Evolutionary conservation across 1,139 yeast genomes (phyloP).

Genomic region (Pichia sp.): DNA sequence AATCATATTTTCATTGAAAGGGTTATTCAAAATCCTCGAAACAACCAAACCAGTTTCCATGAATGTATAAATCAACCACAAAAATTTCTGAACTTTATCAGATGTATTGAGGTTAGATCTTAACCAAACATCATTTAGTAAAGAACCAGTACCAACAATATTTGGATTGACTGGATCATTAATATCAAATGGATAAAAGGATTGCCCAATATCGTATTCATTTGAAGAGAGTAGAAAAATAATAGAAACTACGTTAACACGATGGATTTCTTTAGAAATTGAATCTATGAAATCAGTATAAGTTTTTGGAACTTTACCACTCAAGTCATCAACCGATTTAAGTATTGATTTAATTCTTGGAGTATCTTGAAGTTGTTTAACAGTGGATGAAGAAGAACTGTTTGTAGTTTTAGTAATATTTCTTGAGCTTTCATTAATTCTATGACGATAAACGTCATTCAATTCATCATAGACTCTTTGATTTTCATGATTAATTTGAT

Average conservation of each 20-base stretch:
- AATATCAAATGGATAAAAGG: slow-evolving; percentile 21
- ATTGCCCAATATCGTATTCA: slow-evolving; percentile 32
- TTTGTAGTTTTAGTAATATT: slow-evolving; percentile 18
- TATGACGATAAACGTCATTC: neutral
- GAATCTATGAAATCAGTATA: slow-evolving; percentile 21
- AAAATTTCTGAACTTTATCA: slow-evolving; percentile 62
- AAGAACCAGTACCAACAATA: slow-evolving; percentile 24
- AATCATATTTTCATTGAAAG: slow-evolving; percentile 38
- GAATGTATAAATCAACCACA: slow-evolving; percentile 81
- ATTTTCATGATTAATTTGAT: slow-evolving; percentile 17
- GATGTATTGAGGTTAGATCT: slow-evolving; percentile 40
- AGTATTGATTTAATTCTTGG: slow-evolving; percentile 86
- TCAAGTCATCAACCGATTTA: slow-evolving; percentile 51
- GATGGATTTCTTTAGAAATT: slow-evolving; percentile 14
- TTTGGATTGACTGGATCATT: slow-evolving; percentile 10
- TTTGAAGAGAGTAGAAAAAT: slow-evolving; percentile 68
- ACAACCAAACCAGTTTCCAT: slow-evolving; percentile 62
- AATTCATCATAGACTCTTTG: slow-evolving; percentile 13
- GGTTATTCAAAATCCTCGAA: slow-evolving; percentile 50
- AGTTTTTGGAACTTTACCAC: slow-evolving; percentile 23
- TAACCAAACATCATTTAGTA: slow-evolving; percentile 30
- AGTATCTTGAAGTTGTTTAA: slow-evolving; percentile 85
- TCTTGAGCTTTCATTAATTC: neutral
- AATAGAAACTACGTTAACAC: slow-evolving; percentile 54
- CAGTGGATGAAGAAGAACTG: slow-evolving; percentile 28